Conservation (phyloP, 768 basidiomycete genomes). For the Hemileccinum rubropunctum region DNA sequence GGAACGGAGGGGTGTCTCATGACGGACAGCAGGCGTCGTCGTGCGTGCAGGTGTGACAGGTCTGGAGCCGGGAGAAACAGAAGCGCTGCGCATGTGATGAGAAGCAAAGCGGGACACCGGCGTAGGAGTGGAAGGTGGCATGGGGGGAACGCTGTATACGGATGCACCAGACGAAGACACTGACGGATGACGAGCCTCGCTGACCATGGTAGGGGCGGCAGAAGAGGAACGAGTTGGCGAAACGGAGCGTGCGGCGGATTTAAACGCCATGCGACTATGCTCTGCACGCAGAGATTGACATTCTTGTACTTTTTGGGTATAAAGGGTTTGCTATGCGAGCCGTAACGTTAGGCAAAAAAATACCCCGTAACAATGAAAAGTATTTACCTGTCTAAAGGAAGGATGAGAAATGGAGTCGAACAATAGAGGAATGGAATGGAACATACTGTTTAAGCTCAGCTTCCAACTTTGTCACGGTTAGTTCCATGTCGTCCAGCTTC, state of each 20-base stretch:
- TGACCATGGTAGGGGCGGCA: constrained; percentile 18
- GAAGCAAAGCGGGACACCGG: constrained; percentile 52
- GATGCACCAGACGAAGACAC: constrained; percentile 32
- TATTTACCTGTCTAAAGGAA: constrained; percentile 57
- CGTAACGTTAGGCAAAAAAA: constrained; percentile 12
- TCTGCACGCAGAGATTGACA: constrained; percentile 66
- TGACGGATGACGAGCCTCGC: constrained; percentile 30
- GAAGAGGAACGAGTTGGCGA: constrained; percentile 29
- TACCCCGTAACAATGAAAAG: not conserved
- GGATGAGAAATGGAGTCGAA: constrained; percentile 14
- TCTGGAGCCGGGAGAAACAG: constrained; percentile 37
- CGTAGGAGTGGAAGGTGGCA: constrained; percentile 43
- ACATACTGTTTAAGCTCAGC: constrained; percentile 71
- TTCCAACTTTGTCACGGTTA: constrained; percentile 57
- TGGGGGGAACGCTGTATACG: constrained; percentile 38
- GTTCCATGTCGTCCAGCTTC: constrained; percentile 65
- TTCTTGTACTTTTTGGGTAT: constrained; percentile 69
- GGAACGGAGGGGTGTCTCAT: constrained; percentile 32
- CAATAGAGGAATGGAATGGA: constrained; percentile 6
- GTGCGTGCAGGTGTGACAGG: constrained; percentile 34
- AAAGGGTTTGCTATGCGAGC: constrained; percentile 50
- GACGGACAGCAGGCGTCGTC: constrained; percentile 25
- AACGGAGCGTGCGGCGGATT: constrained; percentile 24
- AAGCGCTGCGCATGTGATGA: constrained; percentile 56
- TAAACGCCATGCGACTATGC: constrained; percentile 49